phyloP scores from a whole-genome alignment of 805 yeast species.

The Blastobotrys chiropterorum region DNA sequence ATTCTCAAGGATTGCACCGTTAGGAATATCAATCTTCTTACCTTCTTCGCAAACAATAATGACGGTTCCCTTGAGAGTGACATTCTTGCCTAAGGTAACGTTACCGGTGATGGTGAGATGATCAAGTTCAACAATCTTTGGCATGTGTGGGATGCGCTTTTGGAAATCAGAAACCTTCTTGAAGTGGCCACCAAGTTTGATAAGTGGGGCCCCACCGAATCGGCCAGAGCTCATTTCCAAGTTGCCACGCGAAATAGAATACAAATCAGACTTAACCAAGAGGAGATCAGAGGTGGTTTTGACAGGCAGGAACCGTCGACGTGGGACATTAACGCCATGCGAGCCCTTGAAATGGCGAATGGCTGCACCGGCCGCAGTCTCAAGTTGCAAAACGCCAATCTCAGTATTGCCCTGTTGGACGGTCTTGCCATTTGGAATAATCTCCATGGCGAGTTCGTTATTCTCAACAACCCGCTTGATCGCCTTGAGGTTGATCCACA shows the following conservation, averaged over 20 bases:
- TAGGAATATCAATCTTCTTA: slow-evolving; percentile 93
- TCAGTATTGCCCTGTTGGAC: slow-evolving; percentile 73
- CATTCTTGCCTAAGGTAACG: slow-evolving; percentile 83
- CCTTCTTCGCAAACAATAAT: slow-evolving; percentile 97
- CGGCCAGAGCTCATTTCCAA: slow-evolving; percentile 76
- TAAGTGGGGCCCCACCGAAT: slow-evolving; percentile 88
- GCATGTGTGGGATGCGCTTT: slow-evolving; percentile 88
- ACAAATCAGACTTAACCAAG: slow-evolving; percentile 91
- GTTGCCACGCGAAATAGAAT: slow-evolving; percentile 86
- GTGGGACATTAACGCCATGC: slow-evolving; percentile 97
- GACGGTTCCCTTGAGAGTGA: slow-evolving; percentile 92
- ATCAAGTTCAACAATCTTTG: slow-evolving; percentile 91
- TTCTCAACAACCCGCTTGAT: slow-evolving; percentile 85
- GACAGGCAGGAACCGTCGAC: slow-evolving; percentile 96
- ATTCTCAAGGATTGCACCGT: slow-evolving; percentile 89
- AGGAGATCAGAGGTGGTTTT: slow-evolving; percentile 94
- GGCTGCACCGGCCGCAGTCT: slow-evolving; percentile 99
- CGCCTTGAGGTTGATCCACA: slow-evolving; percentile 95
- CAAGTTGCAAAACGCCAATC: slow-evolving; percentile 84
- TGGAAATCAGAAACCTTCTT: slow-evolving; percentile 92
- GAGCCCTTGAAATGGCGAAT: slow-evolving; percentile 92
- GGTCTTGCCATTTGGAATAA: slow-evolving; percentile 89
- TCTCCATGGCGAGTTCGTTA: slow-evolving; percentile 80
- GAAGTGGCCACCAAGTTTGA: slow-evolving; percentile 93
- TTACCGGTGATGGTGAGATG: slow-evolving; percentile 97